A percentile compares a stretch with the other conserved stretches of the same genome.
These are phyloP conservation scores for Deinandra increscens DNA, from an alignment of 129 eudicot genomes.

Conservation along the genomic window DNA sequence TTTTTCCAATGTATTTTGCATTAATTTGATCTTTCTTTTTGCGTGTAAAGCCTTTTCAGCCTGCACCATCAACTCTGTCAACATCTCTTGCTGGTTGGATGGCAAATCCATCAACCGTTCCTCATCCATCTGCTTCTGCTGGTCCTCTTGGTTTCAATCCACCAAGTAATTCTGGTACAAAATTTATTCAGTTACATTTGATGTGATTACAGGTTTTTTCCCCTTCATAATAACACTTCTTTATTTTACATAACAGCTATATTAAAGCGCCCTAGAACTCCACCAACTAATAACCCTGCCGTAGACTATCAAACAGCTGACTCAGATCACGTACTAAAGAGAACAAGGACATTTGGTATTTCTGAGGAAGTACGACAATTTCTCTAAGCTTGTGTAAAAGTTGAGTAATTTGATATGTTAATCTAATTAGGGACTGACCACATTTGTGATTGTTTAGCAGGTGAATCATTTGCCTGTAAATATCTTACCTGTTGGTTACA, in stretches of 20 bases:
- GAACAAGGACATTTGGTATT: constrained; percentile 73
- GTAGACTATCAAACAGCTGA: constrained; percentile 87
- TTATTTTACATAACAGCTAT: constrained; percentile 38
- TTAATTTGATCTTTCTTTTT: constrained; percentile 4
- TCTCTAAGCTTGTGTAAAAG: neutral
- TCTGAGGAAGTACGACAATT: constrained; percentile 61
- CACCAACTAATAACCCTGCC: constrained; percentile 62
- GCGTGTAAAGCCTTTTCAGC: constrained; percentile 73
- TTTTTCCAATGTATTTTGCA: neutral
- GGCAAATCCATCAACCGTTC: constrained; percentile 72
- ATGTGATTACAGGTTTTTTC: neutral
- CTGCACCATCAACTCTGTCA: constrained; percentile 64
- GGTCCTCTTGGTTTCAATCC: constrained; percentile 83
- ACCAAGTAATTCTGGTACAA: constrained; percentile 60
- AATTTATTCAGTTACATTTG: neutral
- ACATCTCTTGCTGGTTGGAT: constrained; percentile 87
- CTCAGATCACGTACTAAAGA: constrained; percentile 78
- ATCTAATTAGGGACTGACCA: neutral
- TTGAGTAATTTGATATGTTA: neutral
- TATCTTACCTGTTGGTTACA: constrained; percentile 63
- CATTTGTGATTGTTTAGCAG: constrained; percentile 33
- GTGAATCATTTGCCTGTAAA: constrained; percentile 67
- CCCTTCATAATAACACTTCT: neutral
- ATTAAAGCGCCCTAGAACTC: constrained; percentile 84
- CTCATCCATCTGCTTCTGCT: constrained; percentile 80